Evolutionary conservation across 202 grass and related monocot species (phyloP), one percentile per base, ranked within the genome.

Genomic region (Elaeis oleifera): DNA sequence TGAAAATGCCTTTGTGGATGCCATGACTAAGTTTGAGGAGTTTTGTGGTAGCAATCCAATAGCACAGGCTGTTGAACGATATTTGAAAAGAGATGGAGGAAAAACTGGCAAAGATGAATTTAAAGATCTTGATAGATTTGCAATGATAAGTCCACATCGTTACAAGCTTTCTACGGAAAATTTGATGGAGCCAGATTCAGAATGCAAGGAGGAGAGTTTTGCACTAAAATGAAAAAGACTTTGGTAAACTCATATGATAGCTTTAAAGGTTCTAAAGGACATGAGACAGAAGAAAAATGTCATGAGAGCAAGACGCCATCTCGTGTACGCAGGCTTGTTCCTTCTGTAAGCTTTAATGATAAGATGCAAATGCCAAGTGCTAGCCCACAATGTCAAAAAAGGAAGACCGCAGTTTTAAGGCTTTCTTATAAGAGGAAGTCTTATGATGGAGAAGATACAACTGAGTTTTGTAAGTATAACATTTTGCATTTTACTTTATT

Each of bases 401-500:
- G 77, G 66, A 99, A 80, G 53, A 84, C 94, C 26, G 84, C 94
- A 23, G 80, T 92, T 24, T 84, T 97, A 32, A 80, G 72, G 29
- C 74, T 97, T 25, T 86, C 84, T n/a, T 97, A 91, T 74, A 86
- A 89, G 71, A 91, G 84, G 65, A 96, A 83, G 63, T 83, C 87
- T 56, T 75, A 74, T 4, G 92, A 87, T 23, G 71, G 63, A 61
- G 83, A 74, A 61, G 79, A 85, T 50, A 65, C 74, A 16, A 71
- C 68, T 69, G 81, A 88, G 51, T 69, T 77, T 21, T 68, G 91
- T 96, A 83, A 78, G 78, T 64, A 32, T 23, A 61, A 49, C 22
- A 63, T 73, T 72, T 25, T 49, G 6, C 64, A 51, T 21, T 52
- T 79, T 44, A 36, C 22, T 55, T 13, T 59, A 18, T 22, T 27